Evolutionary conservation across 345 rosid genomes (phyloP).

Genomic region (Murraya paniculata): DNA sequence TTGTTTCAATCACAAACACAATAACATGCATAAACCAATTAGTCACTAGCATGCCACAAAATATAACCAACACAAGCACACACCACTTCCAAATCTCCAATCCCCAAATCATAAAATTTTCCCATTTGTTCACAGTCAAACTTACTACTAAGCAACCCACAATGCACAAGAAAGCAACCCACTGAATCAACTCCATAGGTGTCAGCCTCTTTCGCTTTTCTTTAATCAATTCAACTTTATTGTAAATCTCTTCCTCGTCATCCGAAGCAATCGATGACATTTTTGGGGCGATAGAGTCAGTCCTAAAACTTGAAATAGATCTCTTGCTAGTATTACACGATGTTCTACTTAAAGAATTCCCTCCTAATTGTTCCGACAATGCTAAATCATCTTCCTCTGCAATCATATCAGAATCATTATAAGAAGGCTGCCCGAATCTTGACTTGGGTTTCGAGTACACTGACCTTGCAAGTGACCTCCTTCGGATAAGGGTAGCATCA

Average conservation of each 20-base stretch:
- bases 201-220: conserved; percentile 33
- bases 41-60: conserved; percentile 72
- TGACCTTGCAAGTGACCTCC: conserved; percentile 52
- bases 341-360: conserved; percentile 33
- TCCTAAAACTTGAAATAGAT: conserved; percentile 27
- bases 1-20: conserved; percentile 74
- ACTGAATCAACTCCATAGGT: conserved; percentile 45
- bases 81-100: conserved; percentile 82
- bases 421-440: conserved; percentile 71
- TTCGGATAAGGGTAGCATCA: conserved; percentile 36
- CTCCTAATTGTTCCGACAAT: conserved; percentile 35
- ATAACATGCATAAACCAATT: conserved; percentile 67
- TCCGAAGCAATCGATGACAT: conserved; percentile 34
- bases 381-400: conserved; percentile 36
- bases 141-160: conserved; percentile 50
- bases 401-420: conserved; percentile 27
- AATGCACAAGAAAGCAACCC: conserved; percentile 39
- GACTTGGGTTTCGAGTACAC: conserved; percentile 74
- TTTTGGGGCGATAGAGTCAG: conserved; percentile 32
- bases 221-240: conserved; percentile 46
- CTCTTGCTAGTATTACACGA: conserved; percentile 45
- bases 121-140: conserved; percentile 39
- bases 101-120: conserved; percentile 44
- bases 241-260: conserved; percentile 58
- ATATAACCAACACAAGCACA: conserved; percentile 67